Evolutionary conservation across 1,284 basidiomycete species (phyloP).

Genomic region (Coriolopsis trogii): DNA sequence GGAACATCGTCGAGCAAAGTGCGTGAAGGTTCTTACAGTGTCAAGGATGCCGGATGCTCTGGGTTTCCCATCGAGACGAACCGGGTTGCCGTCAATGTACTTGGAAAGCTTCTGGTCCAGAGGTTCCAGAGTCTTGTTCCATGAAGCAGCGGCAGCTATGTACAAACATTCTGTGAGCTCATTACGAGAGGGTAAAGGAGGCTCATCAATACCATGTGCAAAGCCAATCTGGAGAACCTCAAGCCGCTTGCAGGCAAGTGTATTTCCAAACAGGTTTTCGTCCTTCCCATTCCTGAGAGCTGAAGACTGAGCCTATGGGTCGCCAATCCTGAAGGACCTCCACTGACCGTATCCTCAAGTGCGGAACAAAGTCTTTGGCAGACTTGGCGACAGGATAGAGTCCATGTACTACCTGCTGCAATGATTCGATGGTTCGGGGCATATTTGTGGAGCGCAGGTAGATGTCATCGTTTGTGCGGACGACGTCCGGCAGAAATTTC

Average conservation of each 20-base stretch:
- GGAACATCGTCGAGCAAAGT: too few species aligned
- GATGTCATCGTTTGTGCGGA: conserved; percentile 49
- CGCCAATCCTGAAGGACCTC: too few species aligned
- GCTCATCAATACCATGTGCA: conserved; percentile 49
- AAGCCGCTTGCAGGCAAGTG: conserved; percentile 66
- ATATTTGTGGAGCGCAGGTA: conserved; percentile 80
- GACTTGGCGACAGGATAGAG: conserved; percentile 64
- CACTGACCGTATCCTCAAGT: conserved; percentile 58
- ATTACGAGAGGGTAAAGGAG: background rate
- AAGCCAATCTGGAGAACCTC: conserved; percentile 65
- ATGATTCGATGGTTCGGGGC: conserved; percentile 75
- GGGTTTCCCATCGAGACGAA: conserved; percentile 78
- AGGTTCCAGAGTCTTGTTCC: conserved; percentile 65
- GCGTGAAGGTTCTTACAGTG: conserved; percentile 51
- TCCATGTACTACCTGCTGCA: conserved; percentile 76
- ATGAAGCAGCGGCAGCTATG: conserved; percentile 64
- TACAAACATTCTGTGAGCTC: background rate
- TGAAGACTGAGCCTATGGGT: too few species aligned
- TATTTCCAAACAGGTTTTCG: conserved; percentile 77
- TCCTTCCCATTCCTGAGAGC: conserved; percentile 67
- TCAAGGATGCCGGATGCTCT: conserved; percentile 81
- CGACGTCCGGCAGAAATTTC: conserved; percentile 60
- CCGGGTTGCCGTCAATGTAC: conserved; percentile 69
- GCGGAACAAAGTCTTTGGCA: conserved; percentile 46
- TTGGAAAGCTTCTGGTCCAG: conserved; percentile 70